These are phyloP conservation scores for Cladosporium sp. DNA, from an alignment of 2,329 filamentous ascomycete genomes.

Conservation along the genomic window DNA sequence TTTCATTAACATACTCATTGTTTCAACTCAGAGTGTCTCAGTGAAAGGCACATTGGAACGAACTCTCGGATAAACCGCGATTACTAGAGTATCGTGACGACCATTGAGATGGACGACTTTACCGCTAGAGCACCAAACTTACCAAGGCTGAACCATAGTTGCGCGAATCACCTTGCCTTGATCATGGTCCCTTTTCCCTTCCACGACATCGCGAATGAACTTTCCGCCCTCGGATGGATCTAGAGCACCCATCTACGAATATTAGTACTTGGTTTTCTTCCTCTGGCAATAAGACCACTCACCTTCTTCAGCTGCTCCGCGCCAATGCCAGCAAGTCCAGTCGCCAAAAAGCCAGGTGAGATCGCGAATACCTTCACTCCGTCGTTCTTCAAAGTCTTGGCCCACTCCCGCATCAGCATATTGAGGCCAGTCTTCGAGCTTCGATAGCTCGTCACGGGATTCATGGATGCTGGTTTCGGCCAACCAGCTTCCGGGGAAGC, in stretches of 20 bases:
- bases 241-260: constrained; percentile 42
- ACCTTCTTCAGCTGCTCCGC: constrained; percentile 37
- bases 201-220: constrained; percentile 43
- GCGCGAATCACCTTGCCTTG: constrained; percentile 41
- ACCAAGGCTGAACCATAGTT: constrained; percentile 44
- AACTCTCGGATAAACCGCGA: background rate
- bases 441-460: constrained; percentile 42
- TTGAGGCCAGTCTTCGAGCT: constrained; percentile 51
- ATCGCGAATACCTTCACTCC: constrained; percentile 53
- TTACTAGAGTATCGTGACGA: background rate
- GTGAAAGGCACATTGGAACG: background rate
- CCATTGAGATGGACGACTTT: background rate
- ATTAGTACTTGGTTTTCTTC: background rate
- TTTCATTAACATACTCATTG: background rate
- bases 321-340: constrained; percentile 42
- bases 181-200: constrained; percentile 45
- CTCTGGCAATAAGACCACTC: background rate
- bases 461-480: constrained; percentile 44
- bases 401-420: constrained; percentile 55
- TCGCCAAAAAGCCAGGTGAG: constrained; percentile 52
- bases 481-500: constrained; percentile 45
- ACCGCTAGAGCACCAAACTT: background rate
- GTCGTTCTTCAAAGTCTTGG: constrained; percentile 43
- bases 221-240: constrained; percentile 42
- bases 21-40: background rate